A percentile compares a stretch with the other conserved stretches of the same genome.
phyloP scores from a whole-genome alignment of 805 yeast species.

The Candida saitoana region DNA sequence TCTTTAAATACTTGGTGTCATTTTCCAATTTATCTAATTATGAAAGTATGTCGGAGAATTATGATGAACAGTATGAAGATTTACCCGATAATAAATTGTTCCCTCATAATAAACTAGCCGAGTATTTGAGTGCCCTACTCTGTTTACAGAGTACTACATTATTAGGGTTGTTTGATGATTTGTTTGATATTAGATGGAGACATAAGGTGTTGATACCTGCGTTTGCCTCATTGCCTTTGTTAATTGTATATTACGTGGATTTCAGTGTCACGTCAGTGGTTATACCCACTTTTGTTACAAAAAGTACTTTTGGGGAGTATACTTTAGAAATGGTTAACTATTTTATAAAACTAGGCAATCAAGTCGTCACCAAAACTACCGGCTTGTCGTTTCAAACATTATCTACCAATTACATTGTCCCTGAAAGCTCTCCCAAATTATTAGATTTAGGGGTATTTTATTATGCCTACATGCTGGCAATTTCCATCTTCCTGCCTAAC shows the following conservation, averaged over 20 bases:
- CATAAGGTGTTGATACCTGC: constrained; percentile 96
- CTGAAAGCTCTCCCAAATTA: constrained; percentile 39
- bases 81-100: constrained; percentile 41
- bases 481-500: constrained; percentile 92
- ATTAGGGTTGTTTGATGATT: constrained; percentile 88
- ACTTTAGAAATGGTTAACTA: constrained; percentile 17
- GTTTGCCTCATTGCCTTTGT: constrained; percentile 84
- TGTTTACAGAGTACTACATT: constrained; percentile 80
- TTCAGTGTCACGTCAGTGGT: constrained; percentile 87
- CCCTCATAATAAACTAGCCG: constrained; percentile 80
- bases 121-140: constrained; percentile 78
- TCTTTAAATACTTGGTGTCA: constrained; percentile 67
- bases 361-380: constrained; percentile 26
- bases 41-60: constrained; percentile 26
- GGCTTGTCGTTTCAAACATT: constrained; percentile 39
- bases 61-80: constrained; percentile 31
- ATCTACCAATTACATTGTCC: constrained; percentile 30
- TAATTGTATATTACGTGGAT: constrained; percentile 89
- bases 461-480: constrained; percentile 84
- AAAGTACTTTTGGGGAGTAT: constrained; percentile 26
- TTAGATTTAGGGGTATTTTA: constrained; percentile 77
- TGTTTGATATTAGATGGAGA: constrained; percentile 95
- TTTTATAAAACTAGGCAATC: constrained; percentile 27
- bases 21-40: constrained; percentile 35
- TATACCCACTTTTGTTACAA: constrained; percentile 65